Evolutionary conservation across 2,329 filamentous ascomycete species (phyloP), one percentile per base, ranked within the genome.

Genomic region (Gyromitra esculenta): DNA sequence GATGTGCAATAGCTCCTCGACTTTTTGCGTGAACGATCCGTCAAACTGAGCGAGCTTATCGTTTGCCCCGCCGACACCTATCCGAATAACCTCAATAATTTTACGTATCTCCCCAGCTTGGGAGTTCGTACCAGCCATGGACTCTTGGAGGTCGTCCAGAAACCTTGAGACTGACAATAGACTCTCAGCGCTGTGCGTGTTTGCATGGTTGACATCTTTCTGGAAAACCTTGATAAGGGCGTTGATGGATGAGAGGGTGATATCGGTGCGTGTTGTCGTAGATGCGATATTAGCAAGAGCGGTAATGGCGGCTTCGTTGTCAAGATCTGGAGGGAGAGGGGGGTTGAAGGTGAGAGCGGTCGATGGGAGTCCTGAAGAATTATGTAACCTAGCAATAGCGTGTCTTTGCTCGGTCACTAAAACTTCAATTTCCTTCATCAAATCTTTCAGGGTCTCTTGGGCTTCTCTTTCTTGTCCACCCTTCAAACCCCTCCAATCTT

Each of bases 361-460:
- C 21, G 78, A 79, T 60, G 73, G 76, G 37, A 79, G 73, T 45
- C 78, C 78, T 41, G 69, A 54, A 66, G 56, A 59, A 21, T 35
- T 71, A 41, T 68, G 57, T 48, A 79, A 74, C 48, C 73, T 75
- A 67, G 68, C 69, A 71, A 78, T 77, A 59, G 77, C 72, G 25
- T 77, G 71, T 45, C 77, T 65, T 76, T 79, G 77, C 65, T 78
- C 76, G 56, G 83, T 79, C 82, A 84, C 84, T 81, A 78, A 69
- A 65, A 78, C 74, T 25, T 76, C 77, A 59, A 80, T 70, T 63
- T 80, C 77, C 43, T 79, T 78, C 59, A 78, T 76, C 50, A 81
- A 70, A 72, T 80, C 79, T 60, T 79, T 77, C n/a, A 79, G 77
- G 11, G 78, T 75, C 37, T 80, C 77, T 69, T 78, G 73, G 57